Base-by-base conservation (phyloP, 2,329 filamentous ascomycete genomes). In the Neopestalotiopsis sp. region DNA sequence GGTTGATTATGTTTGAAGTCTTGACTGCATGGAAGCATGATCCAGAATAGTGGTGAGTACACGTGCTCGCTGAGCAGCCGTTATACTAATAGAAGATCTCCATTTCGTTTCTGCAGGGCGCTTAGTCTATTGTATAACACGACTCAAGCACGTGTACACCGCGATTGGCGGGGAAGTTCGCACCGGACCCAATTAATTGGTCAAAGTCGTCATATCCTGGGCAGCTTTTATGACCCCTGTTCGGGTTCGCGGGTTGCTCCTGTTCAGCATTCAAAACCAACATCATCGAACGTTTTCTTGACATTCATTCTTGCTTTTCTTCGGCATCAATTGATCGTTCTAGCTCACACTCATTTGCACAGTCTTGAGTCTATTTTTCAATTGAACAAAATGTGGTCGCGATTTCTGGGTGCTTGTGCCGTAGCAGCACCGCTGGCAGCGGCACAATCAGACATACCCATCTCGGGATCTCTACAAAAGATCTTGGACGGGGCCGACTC, bases 381-480 rank as follows among this genome's bases (percentile, higher is more conserved):
- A 12, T 3, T 60, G 10, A 24, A 14, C 56, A 45, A 7, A 42
- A 69, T 69, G 67, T 60, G 63, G 42, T 62, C 67, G 4, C 42
- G 45, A 40, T 28, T 69, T 28, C 58, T 65, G 40, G 30, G 58
- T 20, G 57, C 58, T 38, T 57, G 63, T 52, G 42, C 64, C 20
- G 40, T 69, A 3, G 63, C 67, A 34, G 67, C 67, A 59, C 38
- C 64, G 9, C 24, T 60, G 20, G 65, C 42, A 20, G 14, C 61
- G 14, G 68, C 60, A 7, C 68, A 65, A 32, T 38, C 80, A 5
- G 69, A 70, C 34, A 63, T 68, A n/a, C 59, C 67, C 4, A 58
- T 71, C 34, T 67, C 69, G 12, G 30, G 34, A 1, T 24, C 57
- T 4, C 67, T 74, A n/a, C 62, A 71, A 34, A 42, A 69, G 14